Conservation (phyloP, 306 rosid genomes). For the Hylodesmum podocarpum region DNA sequence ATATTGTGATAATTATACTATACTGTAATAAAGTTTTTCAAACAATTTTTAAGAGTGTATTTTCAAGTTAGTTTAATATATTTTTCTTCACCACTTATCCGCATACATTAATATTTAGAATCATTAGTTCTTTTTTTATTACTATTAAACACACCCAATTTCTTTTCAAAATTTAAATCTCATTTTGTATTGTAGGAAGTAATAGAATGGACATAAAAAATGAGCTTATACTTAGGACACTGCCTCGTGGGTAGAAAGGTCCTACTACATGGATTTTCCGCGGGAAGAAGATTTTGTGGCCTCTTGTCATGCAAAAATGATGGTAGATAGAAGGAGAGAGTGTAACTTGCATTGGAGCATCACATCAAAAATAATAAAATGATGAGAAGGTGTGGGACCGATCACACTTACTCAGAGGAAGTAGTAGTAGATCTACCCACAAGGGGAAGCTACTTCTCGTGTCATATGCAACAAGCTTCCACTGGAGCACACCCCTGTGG, state of each 20-base stretch:
- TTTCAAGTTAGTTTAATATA: neutral
- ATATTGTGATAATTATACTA: neutral
- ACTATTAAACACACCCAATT: neutral
- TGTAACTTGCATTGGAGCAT: neutral
- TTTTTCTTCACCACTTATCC: neutral
- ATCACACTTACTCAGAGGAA: neutral
- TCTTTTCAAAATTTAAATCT: neutral
- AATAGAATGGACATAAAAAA: neutral
- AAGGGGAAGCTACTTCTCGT: neutral
- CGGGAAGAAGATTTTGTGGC: neutral
- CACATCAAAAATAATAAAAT: neutral
- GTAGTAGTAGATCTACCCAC: constrained; percentile 25
- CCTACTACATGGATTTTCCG: neutral
- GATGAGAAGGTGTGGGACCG: constrained; percentile 19
- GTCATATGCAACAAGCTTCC: neutral
- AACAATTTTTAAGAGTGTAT: neutral
- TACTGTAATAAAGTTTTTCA: neutral
- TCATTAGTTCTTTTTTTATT: neutral
- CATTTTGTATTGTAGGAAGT: neutral
- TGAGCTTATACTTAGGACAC: neutral
- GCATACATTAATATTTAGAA: neutral
- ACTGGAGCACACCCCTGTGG: neutral
- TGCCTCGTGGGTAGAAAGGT: neutral
- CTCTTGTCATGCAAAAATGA: neutral
- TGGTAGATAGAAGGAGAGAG: neutral